Evolutionary conservation across 495 filamentous ascomycete genomes (phyloP), one percentile per base, ranked within the genome.

Genomic region (Daldinia caldariorum): DNA sequence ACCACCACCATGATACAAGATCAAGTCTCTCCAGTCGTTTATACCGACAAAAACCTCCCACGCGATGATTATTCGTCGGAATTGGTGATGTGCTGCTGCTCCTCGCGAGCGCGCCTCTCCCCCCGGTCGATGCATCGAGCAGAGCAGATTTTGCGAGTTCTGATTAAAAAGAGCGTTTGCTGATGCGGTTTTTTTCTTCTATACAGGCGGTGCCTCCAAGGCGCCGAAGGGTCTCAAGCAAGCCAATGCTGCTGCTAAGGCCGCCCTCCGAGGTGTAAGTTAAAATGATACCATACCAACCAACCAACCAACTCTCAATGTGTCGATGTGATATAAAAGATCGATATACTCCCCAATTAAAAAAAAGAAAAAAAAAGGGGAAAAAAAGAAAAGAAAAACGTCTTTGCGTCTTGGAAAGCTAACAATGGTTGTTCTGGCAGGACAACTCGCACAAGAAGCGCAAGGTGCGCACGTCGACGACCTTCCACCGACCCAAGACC

Each of bases 161-260:
- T 78, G 74, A 79, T 74, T 60, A 35, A 1, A 75, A 81, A 81
- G 82, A 79, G 82, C 82, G 82, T 82, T 81, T 83, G 81, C 80
- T 85, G 79, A 83, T 81, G 78, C 78, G 53, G 71, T 74, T 73
- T 39, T 71, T 73, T 39, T 70, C 45, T 72, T 71, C 54, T 77
- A 41, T 43, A 83, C 76, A 92, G 89, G 87, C 74, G 83, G 80
- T 73, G 82, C 83, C 84, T 82, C 88, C 67, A 92, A 89, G 85
- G 83, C 86, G 71, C 79, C 82, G 75, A 91, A 89, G 84, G 85
- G 87, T 76, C 79, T 82, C 74, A 86, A 85, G 81, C 88, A 96
- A 88, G 95, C 96, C 84, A 89, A 87, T 77, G 88, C 89, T 79
- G 95, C 95, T 76, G 91, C 96, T 77, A 97, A 97, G 87, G 91